A percentile compares a stretch with the other conserved stretches of the same genome.
Evolutionary conservation across 2,329 filamentous ascomycete genomes (phyloP).

Genomic region (Cercospora zeae-maydis): DNA sequence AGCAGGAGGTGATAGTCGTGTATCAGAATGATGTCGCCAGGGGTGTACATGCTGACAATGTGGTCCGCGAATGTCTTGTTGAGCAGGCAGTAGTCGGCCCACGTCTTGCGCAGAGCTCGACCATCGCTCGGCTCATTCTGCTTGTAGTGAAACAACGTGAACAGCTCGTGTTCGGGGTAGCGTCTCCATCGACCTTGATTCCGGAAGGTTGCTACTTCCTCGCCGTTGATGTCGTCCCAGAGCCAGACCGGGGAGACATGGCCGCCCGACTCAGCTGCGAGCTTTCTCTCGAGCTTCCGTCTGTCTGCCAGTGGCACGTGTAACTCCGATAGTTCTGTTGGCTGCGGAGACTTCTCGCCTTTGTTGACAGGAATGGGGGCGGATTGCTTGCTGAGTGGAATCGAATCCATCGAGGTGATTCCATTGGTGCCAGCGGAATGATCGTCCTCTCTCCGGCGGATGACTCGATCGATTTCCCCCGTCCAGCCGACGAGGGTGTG

Average conservation of each 20-base stretch:
- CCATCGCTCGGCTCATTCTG: constrained; percentile 87
- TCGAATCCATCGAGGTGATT: constrained; percentile 39
- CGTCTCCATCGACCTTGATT: constrained; percentile 84
- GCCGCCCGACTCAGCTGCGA: constrained; percentile 69
- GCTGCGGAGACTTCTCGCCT: constrained; percentile 38
- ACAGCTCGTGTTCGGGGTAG: constrained; percentile 87
- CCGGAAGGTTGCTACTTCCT: constrained; percentile 65
- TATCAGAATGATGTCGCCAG: constrained; percentile 86
- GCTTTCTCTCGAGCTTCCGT: constrained; percentile 66
- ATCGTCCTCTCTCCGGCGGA: constrained; percentile 28
- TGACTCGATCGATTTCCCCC: constrained; percentile 58
- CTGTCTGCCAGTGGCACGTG: constrained; percentile 69
- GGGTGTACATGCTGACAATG: constrained; percentile 84
- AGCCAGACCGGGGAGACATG: constrained; percentile 88
- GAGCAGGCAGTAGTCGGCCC: constrained; percentile 90
- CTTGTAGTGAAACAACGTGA: constrained; percentile 94
- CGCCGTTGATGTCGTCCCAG: constrained; percentile 67
- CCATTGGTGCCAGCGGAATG: constrained; percentile 22
- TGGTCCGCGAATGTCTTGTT: constrained; percentile 89
- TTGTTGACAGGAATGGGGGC: constrained; percentile 73
- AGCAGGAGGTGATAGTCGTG: constrained; percentile 94
- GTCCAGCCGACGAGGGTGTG: constrained; percentile 95
- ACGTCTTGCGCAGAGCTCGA: constrained; percentile 73
- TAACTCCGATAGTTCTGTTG: constrained; percentile 60
- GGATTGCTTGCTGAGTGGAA: constrained; percentile 68